Evolutionary conservation across 306 rosid genomes (phyloP), one percentile per base, ranked within the genome.

Genomic region (Trichosanthes truncata): DNA sequence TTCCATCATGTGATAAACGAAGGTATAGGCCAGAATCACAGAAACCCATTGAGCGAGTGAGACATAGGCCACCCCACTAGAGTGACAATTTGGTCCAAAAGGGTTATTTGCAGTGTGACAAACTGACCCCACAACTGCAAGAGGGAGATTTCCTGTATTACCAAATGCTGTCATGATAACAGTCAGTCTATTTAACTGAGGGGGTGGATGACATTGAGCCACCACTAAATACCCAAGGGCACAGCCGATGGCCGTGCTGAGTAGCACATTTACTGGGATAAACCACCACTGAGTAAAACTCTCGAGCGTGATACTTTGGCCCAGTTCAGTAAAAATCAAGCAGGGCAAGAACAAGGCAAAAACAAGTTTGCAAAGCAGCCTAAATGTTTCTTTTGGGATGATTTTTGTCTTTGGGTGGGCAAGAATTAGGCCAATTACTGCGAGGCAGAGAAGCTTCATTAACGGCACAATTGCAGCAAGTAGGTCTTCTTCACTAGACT

Each of bases 1-100:
- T 82, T 94, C 96, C 98, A 94, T 94, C 96, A 94, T 94, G 87
- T 92, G 97, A 84, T 94, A 92, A 53, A 94, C 98, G 80, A 94
- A 80, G 53, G 97, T 94, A 82, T 94, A 94, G 60, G 91, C 96
- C 60, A 94, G 91, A 79, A 89, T 88, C 40, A 94, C 98, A 55
- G 97, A 84, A 82, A 92, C 94, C 98, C 98, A 94, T 76, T 88
- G 93, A 57, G 96, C 76, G 13, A 92, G 91, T 40, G 98, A 94
- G 33, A 90, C 97, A 87, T 92, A 94, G 43, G 98, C 91, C 59
- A 94, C 96, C 68, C 98, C 97, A 71, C 94, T 85, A 0, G 96
- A 77, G 76, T 90, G 85, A 82, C 98, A 94, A 55, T 86, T 49
- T 6, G 81, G 35, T 74, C 98, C 98, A 84, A 94, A 92, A 29